Base-by-base conservation (phyloP, 495 filamentous ascomycete species). In the Lophium mytilinum region DNA sequence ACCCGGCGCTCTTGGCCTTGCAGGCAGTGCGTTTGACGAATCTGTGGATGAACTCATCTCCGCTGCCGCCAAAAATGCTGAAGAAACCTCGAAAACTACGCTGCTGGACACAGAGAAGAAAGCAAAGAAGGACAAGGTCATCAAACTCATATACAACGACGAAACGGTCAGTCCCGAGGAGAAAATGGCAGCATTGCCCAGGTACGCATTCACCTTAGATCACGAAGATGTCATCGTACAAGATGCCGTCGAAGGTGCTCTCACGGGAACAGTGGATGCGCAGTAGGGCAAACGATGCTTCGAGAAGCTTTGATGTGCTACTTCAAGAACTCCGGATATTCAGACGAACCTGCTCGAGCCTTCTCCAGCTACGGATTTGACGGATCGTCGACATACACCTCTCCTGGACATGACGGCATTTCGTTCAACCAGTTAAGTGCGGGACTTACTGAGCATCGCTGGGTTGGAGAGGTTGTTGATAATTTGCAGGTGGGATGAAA, bases 131-230 rank as follows among this genome's bases (percentile, higher is more conserved):
- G 57, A 66, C 15, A 47, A 47, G 21, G 6, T 8, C 10, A 55
- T 58, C 49, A 52, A 49, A 14, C 80, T 95, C 79, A 75, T 93
- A 5, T 93, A 90, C 72, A 83, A 80, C 41, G 86, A 90, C 67
- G 81, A 85, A 43, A 85, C 87, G 45, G 75, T 81, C 65, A 90
- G 87, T 62, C 89, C 89, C 21, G 89, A 95, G 73, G 89, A 95
- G 75, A 89, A 83, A 72, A 90, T 92, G 88, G 83, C 88, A 30
- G 68, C 72, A 61, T 72, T 94, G 72, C 77, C 87, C 49, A 83
- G 82, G 73, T 95, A 92, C 75, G 82, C 83, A 65, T 88, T 84
- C 68, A 73, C 73, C 72, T 80, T 81, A 69, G 77, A 75, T 58
- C 39, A 58, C 46, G 66, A 66, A 56, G 57, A 53, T 57, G 69